Evolutionary conservation across 257 asterid genomes (phyloP).

Genomic region (Nicotiana obtusifolia): DNA sequence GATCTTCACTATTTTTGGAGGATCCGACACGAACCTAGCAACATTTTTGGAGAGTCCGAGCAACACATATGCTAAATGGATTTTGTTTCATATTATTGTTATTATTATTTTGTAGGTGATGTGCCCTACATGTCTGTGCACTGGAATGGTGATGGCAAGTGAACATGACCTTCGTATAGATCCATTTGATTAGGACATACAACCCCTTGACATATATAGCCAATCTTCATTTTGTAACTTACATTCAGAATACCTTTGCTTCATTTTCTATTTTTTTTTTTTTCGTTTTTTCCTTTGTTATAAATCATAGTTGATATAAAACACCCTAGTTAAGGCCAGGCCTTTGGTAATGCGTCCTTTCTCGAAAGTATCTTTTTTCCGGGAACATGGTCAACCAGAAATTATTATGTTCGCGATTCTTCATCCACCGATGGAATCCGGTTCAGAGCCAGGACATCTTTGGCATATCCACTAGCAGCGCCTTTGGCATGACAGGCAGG

Average conservation of each 20-base stretch:
- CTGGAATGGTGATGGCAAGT: conserved; percentile 96
- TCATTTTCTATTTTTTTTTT: neutral
- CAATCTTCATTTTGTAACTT: neutral
- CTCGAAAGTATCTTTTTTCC: too few species aligned
- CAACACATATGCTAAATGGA: neutral
- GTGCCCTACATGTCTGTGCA: conserved; percentile 95
- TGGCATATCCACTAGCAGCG: too few species aligned
- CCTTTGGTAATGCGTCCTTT: neutral
- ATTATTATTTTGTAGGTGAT: conserved; percentile 44
- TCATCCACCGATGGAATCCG: too few species aligned
- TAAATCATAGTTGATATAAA: neutral
- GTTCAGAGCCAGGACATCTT: too few species aligned
- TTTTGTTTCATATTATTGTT: neutral
- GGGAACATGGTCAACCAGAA: too few species aligned
- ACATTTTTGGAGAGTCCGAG: too few species aligned
- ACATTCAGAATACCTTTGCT: neutral
- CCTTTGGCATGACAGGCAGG: too few species aligned
- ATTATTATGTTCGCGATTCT: too few species aligned
- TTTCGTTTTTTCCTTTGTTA: neutral
- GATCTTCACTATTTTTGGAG: too few species aligned
- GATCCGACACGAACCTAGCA: too few species aligned
- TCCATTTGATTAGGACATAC: conserved; percentile 59
- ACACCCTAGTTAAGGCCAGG: neutral
- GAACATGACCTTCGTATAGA: conserved; percentile 87
- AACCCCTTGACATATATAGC: too few species aligned